phyloP scores from a whole-genome alignment of 495 filamentous ascomycete genomes.

The Neurospora sublineolata region DNA sequence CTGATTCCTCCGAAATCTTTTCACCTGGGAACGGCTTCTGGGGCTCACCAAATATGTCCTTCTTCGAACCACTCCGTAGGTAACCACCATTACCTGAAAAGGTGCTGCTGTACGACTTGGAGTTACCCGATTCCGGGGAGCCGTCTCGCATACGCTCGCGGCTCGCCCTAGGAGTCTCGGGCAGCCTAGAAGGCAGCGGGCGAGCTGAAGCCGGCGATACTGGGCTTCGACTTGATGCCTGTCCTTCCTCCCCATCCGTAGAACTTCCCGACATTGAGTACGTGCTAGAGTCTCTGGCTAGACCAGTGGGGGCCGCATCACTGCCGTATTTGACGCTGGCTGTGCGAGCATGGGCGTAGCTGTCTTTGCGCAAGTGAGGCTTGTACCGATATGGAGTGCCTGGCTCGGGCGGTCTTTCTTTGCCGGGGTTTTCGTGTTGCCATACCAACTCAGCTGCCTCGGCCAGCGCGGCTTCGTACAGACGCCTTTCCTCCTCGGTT shows the following conservation, averaged over 20 bases:
- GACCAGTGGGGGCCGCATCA: slow-evolving; percentile 35
- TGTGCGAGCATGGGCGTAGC: slow-evolving; percentile 50
- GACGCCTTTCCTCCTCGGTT: slow-evolving; percentile 48
- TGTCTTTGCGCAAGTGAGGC: slow-evolving; percentile 48
- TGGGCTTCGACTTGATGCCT: slow-evolving; percentile 11
- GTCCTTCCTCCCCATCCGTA: slow-evolving; percentile 32
- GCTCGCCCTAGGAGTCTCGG: slow-evolving; percentile 18
- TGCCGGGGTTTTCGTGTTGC: slow-evolving; percentile 57
- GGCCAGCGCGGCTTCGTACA: slow-evolving; percentile 68
- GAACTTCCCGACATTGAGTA: slow-evolving; percentile 42
- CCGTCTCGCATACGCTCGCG: slow-evolving; percentile 18
- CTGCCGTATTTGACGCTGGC: slow-evolving; percentile 42
- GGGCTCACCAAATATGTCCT: slow-evolving; percentile 47
- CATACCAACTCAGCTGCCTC: slow-evolving; percentile 83
- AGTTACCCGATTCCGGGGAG: slow-evolving; percentile 12
- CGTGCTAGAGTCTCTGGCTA: slow-evolving; percentile 32
- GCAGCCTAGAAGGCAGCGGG: slow-evolving; percentile 9
- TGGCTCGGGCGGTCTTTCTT: slow-evolving; percentile 36
- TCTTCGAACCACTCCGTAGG: slow-evolving; percentile 38
- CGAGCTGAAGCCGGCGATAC: slow-evolving; percentile 20
- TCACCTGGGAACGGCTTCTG: slow-evolving; percentile 55
- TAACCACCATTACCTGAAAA: slow-evolving; percentile 15
- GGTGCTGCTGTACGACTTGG: slow-evolving; percentile 19
- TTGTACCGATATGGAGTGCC: slow-evolving; percentile 55
- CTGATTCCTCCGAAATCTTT: slow-evolving; percentile 81